Evolutionary conservation across 192 early-diverging fungal genomes (phyloP).

Genomic region (Coemansia sp.): DNA sequence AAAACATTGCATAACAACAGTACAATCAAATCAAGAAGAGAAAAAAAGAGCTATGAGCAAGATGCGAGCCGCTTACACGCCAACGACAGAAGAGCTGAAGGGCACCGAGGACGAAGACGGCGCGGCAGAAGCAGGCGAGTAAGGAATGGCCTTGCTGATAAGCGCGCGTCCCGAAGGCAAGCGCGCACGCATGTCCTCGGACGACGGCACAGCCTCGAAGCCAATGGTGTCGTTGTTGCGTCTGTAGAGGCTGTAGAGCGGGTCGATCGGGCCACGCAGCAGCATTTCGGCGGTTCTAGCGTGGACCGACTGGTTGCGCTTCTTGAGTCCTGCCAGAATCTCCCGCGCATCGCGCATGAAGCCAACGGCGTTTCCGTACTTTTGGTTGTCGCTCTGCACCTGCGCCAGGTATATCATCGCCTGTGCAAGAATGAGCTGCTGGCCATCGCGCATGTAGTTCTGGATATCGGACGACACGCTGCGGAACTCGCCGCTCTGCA

Average conservation of each 20-base stretch:
- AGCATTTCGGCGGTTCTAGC: constrained; percentile 40
- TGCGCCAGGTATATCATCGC: constrained; percentile 54
- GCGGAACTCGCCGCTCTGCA: constrained; percentile 51
- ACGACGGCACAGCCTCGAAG: constrained; percentile 48
- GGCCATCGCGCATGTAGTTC: constrained; percentile 54
- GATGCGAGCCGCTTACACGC: neutral
- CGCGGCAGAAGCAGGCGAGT: constrained; percentile 9
- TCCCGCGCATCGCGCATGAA: constrained; percentile 56
- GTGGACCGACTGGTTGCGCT: constrained; percentile 45
- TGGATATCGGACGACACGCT: constrained; percentile 45
- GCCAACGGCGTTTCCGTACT: constrained; percentile 49
- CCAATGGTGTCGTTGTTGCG: constrained; percentile 57
- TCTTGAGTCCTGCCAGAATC: constrained; percentile 39
- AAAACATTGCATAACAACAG: too few species aligned
- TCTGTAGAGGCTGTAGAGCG: constrained; percentile 48
- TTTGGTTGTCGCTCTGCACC: constrained; percentile 51
- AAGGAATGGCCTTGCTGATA: constrained; percentile 33
- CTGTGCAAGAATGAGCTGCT: constrained; percentile 49
- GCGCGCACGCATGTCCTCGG: constrained; percentile 43
- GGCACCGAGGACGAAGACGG: neutral
- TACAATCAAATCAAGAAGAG: neutral
- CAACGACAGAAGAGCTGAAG: neutral
- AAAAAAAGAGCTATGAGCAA: too few species aligned
- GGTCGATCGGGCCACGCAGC: constrained; percentile 41
- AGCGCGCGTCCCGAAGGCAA: constrained; percentile 48